Evolutionary conservation across 2,329 filamentous ascomycete species (phyloP), one percentile per base, ranked within the genome.

Genomic region (Pseudogymnoascus pannorum): DNA sequence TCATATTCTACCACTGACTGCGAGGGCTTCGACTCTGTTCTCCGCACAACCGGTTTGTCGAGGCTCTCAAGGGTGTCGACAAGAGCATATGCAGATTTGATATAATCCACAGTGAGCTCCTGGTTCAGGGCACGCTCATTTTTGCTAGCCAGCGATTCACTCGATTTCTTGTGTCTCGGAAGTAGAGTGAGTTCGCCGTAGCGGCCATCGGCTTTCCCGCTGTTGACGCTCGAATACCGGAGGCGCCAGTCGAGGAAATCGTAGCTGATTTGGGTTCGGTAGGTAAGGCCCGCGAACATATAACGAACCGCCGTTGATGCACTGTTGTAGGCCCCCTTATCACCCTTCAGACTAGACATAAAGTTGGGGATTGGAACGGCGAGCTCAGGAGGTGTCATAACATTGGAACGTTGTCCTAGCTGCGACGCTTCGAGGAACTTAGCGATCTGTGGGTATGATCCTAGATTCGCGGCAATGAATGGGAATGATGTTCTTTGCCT

Each of bases 231-330:
- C 0, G 68, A 68, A 54, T 69, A 73, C 3, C 48, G 26, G 16
- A 72, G 42, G 18, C 57, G 40, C 66, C 69, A 73, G 22, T 62
- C 62, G 2, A 66, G 51, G 54, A 65, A 70, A 4, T 63, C 38
- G 5, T 71, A 64, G 0, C 44, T 35, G 5, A 72, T 36, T 2
- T 61, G 66, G n/a, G 63, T 65, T 33, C 63, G 62, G 14, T 69
- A 65, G 33, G 72, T 69, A 4, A 72, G 65, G 5, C 70, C 70
- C 3, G 67, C 59, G 44, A 72, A 72, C 9, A 72, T 57, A 57
- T 73, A 73, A 20, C 71, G 65, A 9, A 73, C 67, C n/a, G 69
- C 62, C 8, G 42, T 64, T 11, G 48, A 54, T 54, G 48, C 48
- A 54, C 48, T 54, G 26, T 9, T 54, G 16, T 5, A 59, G 33